Percentiles rank a stretch among this genome's conserved stretches.
Evolutionary conservation across 306 rosid species (phyloP).

Genomic region (Benincasa hispida): DNA sequence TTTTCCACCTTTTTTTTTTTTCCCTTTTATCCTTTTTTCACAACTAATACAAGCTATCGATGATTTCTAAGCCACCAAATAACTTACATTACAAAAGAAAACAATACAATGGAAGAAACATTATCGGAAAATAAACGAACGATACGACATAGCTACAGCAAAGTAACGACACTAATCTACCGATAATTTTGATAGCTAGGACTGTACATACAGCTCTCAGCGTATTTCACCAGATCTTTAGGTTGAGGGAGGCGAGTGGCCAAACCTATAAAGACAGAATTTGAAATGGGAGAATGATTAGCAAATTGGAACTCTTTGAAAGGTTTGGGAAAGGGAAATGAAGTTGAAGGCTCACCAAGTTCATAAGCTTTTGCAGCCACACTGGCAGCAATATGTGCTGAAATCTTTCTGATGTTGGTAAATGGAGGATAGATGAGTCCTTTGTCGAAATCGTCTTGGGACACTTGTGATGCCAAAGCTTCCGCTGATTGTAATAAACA

Average conservation of each 20-base stretch:
- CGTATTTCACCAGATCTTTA: slow-evolving; percentile 61
- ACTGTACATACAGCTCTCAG: slow-evolving; percentile 88
- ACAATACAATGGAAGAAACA: background rate
- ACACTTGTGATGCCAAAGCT: slow-evolving; percentile 74
- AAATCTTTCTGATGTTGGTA: slow-evolving; percentile 75
- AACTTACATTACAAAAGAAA: background rate
- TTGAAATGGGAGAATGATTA: background rate
- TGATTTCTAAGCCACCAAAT: background rate
- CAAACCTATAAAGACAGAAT: slow-evolving; percentile 44
- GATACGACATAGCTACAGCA: background rate
- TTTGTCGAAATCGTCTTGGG: slow-evolving; percentile 46
- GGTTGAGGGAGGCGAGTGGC: slow-evolving; percentile 88
- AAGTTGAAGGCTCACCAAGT: slow-evolving; percentile 42
- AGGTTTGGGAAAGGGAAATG: background rate
- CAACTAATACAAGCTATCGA: background rate
- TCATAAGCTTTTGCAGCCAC: slow-evolving; percentile 90
- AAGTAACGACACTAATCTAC: slow-evolving; percentile 16
- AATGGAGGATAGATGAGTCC: slow-evolving; percentile 92
- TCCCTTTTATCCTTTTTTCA: background rate
- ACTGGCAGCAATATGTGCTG: slow-evolving; percentile 83
- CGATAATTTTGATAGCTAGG: slow-evolving; percentile 63
- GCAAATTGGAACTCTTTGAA: background rate
- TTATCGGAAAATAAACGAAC: background rate
- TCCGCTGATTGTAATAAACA: slow-evolving; percentile 54
- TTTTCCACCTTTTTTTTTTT: background rate